phyloP scores from a whole-genome alignment of 2,329 filamentous ascomycete genomes.

The Botrytis squamosa region DNA sequence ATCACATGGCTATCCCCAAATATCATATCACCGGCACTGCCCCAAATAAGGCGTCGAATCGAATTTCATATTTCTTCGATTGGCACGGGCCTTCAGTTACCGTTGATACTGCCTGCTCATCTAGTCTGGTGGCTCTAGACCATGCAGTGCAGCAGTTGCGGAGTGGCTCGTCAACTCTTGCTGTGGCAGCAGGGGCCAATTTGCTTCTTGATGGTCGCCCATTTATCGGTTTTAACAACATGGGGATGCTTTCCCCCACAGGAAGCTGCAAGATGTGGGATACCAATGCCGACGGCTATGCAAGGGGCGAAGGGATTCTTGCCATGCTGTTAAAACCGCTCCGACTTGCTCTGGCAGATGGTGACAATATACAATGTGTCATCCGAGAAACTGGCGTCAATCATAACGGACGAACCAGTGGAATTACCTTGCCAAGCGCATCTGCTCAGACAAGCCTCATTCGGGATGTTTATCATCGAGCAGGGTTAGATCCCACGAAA shows the following conservation, averaged over 20 bases:
- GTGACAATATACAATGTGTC: slow-evolving; percentile 45
- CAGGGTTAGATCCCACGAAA: slow-evolving; percentile 17
- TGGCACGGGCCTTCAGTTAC: slow-evolving; percentile 50
- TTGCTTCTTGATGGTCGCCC: slow-evolving; percentile 25
- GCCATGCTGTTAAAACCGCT: slow-evolving; percentile 59
- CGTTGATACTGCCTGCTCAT: slow-evolving; percentile 58
- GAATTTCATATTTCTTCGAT: slow-evolving; percentile 55
- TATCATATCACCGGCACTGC: slow-evolving; percentile 33
- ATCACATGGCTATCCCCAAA: slow-evolving; percentile 21
- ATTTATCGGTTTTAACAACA: slow-evolving; percentile 16
- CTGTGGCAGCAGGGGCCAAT: slow-evolving; percentile 34
- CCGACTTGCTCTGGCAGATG: slow-evolving; percentile 43
- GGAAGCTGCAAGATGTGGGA: slow-evolving; percentile 50
- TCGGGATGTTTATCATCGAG: slow-evolving; percentile 15
- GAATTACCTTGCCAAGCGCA: slow-evolving; percentile 46
- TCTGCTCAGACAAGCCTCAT: slow-evolving; percentile 42
- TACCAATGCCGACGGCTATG: slow-evolving; percentile 60
- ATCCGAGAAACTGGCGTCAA: slow-evolving; percentile 45
- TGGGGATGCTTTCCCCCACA: slow-evolving; percentile 22
- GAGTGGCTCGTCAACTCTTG: slow-evolving; percentile 45
- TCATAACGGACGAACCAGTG: slow-evolving; percentile 46
- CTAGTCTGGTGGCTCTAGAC: slow-evolving; percentile 53
- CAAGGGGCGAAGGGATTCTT: slow-evolving; percentile 60
- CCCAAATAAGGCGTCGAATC: slow-evolving; percentile 49
- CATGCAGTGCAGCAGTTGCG: slow-evolving; percentile 51